Percentiles rank a stretch among this genome's conserved stretches.
These are phyloP conservation scores for Ustilago esculenta DNA, from an alignment of 1,284 basidiomycete genomes.

Conservation along the genomic window DNA sequence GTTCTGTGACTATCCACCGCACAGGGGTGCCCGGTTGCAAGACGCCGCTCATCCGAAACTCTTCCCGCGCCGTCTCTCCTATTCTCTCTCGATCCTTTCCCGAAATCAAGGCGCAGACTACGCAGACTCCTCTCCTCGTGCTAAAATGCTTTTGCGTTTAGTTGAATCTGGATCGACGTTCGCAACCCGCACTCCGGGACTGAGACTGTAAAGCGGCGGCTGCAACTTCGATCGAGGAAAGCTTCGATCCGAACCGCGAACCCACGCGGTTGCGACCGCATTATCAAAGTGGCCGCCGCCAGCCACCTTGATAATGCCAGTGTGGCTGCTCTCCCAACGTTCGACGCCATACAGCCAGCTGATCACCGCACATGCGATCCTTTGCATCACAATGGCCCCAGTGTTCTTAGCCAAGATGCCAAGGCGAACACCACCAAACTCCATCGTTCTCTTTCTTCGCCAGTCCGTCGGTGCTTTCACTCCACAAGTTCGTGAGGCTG, in stretches of 20 bases:
- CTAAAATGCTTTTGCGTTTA: neutral
- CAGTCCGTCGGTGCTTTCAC: too few relatives aligned
- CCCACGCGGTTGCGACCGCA: too few relatives aligned
- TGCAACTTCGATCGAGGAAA: constrained; percentile 4
- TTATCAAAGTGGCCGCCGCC: constrained; percentile 4
- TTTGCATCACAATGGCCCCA: too few relatives aligned
- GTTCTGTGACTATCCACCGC: constrained; percentile 40
- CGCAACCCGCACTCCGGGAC: constrained; percentile 2
- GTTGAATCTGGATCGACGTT: constrained; percentile 12
- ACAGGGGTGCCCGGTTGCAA: neutral
- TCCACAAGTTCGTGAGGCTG: too few relatives aligned
- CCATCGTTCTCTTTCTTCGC: neutral
- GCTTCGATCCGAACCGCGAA: constrained; percentile 1
- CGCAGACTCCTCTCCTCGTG: too few relatives aligned
- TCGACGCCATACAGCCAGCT: neutral
- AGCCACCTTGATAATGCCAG: constrained; percentile 15
- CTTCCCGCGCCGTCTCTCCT: too few relatives aligned
- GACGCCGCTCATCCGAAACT: constrained; percentile 9
- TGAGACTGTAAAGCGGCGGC: neutral
- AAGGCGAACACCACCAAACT: constrained; percentile 14
- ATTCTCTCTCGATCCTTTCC: too few relatives aligned
- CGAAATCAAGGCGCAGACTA: neutral
- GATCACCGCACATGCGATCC: neutral
- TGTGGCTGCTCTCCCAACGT: constrained; percentile 33
- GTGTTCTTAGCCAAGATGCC: too few relatives aligned